phyloP scores from a whole-genome alignment of 495 filamentous ascomycete genomes.

The Pyronema domesticum region DNA sequence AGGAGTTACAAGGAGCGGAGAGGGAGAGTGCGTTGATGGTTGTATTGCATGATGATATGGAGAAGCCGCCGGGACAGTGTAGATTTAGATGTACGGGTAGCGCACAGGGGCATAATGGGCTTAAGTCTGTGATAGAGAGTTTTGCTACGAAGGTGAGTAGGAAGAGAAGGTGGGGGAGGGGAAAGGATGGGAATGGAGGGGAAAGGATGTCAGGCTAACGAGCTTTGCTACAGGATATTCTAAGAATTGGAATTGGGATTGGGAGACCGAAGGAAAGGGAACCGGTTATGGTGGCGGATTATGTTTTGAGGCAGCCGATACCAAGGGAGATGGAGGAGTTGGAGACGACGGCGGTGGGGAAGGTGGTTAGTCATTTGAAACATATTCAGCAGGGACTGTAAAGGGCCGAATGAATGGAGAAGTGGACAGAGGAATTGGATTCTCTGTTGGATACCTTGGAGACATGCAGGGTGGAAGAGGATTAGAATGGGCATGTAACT shows the following conservation, averaged over 20 bases:
- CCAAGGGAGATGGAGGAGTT: slow-evolving; percentile 30
- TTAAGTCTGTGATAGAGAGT: slow-evolving; percentile 45
- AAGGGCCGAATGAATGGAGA: too few species aligned
- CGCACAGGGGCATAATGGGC: slow-evolving; percentile 57
- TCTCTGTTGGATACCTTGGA: too few species aligned
- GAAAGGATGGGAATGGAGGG: too few species aligned
- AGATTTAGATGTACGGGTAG: slow-evolving; percentile 38
- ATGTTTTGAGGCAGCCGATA: slow-evolving; percentile 50
- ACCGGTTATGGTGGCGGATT: slow-evolving; percentile 39
- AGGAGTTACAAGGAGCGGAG: slow-evolving; percentile 27
- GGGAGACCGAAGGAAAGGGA: slow-evolving; percentile 46
- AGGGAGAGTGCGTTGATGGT: slow-evolving; percentile 36
- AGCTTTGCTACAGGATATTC: slow-evolving; percentile 27
- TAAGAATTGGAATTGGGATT: slow-evolving; percentile 50
- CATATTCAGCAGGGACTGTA: slow-evolving; percentile 2
- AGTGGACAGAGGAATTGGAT: too few species aligned
- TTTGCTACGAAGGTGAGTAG: slow-evolving; percentile 23
- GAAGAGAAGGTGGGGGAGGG: background rate
- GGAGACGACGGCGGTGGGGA: slow-evolving; percentile 8
- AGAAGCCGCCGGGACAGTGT: slow-evolving; percentile 47
- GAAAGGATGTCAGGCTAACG: slow-evolving; percentile 6
- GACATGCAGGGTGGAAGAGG: too few species aligned
- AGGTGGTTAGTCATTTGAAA: slow-evolving; percentile 11
- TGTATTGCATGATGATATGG: slow-evolving; percentile 71
- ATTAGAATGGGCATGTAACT: too few species aligned